These are phyloP conservation scores for Hanseniaspora thailandica DNA, from an alignment of 805 yeast genomes.

Conservation along the genomic window DNA sequence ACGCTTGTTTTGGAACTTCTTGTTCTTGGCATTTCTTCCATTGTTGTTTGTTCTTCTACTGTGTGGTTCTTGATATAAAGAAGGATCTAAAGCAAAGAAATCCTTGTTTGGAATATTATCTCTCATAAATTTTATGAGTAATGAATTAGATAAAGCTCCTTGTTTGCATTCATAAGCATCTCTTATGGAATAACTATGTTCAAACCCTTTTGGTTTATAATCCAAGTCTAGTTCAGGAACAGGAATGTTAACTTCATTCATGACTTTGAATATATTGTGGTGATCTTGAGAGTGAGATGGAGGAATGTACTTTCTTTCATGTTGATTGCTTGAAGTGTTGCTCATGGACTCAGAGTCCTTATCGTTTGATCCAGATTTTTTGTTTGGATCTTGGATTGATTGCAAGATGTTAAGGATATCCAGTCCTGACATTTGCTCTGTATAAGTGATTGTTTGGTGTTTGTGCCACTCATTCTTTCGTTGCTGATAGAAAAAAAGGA, in stretches of 20 bases:
- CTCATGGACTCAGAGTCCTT: neutral
- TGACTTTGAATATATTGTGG: neutral
- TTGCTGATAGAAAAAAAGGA: neutral
- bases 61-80: conserved; percentile 17
- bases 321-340: neutral
- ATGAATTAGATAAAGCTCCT: neutral
- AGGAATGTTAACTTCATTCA: neutral
- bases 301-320: neutral
- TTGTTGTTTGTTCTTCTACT: neutral
- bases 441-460: neutral
- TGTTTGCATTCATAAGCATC: conserved; percentile 6
- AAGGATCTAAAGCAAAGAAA: conserved; percentile 39
- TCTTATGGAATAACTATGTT: conserved; percentile 1
- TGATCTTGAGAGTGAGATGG: neutral
- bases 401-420: neutral
- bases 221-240: conserved; percentile 1
- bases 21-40: conserved; percentile 12
- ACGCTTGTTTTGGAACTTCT: conserved; percentile 14
- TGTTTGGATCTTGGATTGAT: neutral
- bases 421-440: neutral
- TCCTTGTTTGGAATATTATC: conserved; percentile 34
- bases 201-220: conserved; percentile 3
- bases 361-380: neutral
- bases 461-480: neutral
- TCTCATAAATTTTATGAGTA: conserved; percentile 18